A percentile compares a stretch with the other conserved stretches of the same genome.
These are phyloP conservation scores for Plasmopara halstedii DNA, from an alignment of 352 stramenopile genomes.

Conservation along the genomic window DNA sequence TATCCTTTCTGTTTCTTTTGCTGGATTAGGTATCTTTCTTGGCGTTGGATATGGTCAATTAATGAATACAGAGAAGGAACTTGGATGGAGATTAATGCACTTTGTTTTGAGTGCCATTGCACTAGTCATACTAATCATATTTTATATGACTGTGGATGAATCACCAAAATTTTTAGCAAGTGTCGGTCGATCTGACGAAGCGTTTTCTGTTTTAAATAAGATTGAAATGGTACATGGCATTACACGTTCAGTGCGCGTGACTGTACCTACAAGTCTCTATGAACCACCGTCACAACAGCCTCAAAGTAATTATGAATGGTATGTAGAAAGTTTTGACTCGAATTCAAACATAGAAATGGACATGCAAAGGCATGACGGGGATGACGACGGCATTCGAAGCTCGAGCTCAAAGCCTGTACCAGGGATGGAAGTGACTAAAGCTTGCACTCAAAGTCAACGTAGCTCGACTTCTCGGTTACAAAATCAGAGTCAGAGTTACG, in stretches of 20 bases:
- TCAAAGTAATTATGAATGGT: slow-evolving; percentile 17
- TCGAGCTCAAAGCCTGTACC: no score
- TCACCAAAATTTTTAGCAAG: slow-evolving; percentile 66
- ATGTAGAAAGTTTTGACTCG: slow-evolving; percentile 18
- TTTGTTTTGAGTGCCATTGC: slow-evolving; percentile 24
- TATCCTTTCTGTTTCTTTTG: slow-evolving; percentile 35
- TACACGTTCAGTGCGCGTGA: slow-evolving; percentile 37
- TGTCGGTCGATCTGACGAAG: slow-evolving; percentile 49
- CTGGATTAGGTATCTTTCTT: slow-evolving; percentile 31
- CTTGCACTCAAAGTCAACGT: no score
- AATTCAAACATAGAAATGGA: slow-evolving; percentile 17
- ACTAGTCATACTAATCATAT: slow-evolving; percentile 14
- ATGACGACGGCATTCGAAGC: no score
- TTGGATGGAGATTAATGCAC: slow-evolving; percentile 23
- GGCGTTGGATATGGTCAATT: slow-evolving; percentile 32
- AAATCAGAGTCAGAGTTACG: no score
- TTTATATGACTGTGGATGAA: slow-evolving; percentile 35
- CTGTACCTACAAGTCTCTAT: slow-evolving; percentile 53
- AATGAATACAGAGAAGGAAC: slow-evolving; percentile 10
- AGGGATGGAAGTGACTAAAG: no score
- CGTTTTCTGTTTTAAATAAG: slow-evolving; percentile 35
- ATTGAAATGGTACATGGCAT: slow-evolving; percentile 63
- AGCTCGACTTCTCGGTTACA: no score
- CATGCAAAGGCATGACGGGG: no score
- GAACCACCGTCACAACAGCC: slow-evolving; percentile 33